A percentile compares a stretch with the other conserved stretches of the same genome.
These are phyloP conservation scores for Backusella parvicylindrica DNA, from an alignment of 192 early-diverging fungal genomes.

Conservation along the genomic window DNA sequence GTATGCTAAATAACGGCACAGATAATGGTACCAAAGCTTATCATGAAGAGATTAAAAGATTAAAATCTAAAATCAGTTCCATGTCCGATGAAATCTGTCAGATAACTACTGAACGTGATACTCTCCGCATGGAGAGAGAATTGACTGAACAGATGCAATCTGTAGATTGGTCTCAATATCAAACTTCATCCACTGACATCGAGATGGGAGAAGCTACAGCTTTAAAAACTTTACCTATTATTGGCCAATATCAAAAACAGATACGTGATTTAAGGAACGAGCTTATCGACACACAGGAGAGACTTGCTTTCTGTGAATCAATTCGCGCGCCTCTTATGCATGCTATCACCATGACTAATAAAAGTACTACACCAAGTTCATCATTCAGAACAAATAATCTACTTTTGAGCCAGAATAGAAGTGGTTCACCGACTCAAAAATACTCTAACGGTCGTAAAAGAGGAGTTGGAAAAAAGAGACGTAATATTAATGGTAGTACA, in stretches of 20 bases:
- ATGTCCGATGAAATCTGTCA: conserved; percentile 38
- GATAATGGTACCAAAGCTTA: neutral
- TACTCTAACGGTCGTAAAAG: neutral
- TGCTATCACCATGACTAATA: neutral
- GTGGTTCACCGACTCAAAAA: neutral
- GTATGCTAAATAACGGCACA: neutral
- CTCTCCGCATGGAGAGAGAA: conserved; percentile 44
- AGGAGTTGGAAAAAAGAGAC: conserved; percentile 3
- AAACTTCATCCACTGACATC: neutral
- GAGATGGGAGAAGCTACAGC: neutral
- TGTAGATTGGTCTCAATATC: neutral
- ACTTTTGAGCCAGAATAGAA: neutral
- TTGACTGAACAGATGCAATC: neutral
- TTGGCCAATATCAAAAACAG: conserved; percentile 20
- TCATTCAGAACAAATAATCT: neutral
- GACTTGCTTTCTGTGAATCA: conserved; percentile 25
- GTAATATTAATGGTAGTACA: conserved; percentile 1
- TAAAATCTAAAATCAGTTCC: conserved; percentile 39
- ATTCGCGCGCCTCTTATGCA: conserved; percentile 15
- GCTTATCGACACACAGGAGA: conserved; percentile 29
- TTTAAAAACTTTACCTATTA: conserved; percentile 5
- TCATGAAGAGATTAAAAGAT: conserved; percentile 34
- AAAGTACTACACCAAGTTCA: neutral
- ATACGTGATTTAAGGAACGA: conserved; percentile 27
- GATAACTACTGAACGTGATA: conserved; percentile 46